Base-by-base conservation (phyloP, 148 eudicot genomes). In the Spergularia marina region DNA sequence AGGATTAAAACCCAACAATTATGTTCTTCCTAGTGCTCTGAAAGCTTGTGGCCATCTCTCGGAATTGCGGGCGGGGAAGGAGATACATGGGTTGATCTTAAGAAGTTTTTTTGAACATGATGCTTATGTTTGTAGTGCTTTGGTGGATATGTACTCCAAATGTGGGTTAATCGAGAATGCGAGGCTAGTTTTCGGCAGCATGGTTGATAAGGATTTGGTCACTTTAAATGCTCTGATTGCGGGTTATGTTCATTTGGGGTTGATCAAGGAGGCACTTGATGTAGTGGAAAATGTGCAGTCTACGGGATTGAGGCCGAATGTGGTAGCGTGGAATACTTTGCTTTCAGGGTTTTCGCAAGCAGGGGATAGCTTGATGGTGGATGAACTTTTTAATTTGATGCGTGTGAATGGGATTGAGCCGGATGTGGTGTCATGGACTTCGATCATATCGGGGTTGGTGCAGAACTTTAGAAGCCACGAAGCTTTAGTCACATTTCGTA, bases 401-500 rank as follows among this genome's bases (percentile, higher is more conserved):
- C 83, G 79, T 6, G 74, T 25, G 34, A 23, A 68, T 70, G 90
- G 90, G 63, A 74, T 88, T 49, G 85, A 90, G 77, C 98, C 93
- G n/a, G 97, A 94, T 82, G 90, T 86, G 34, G 87, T 93, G 53
- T 88, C 98, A 11, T 93, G 93, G 94, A 93, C 98, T 64, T 88
- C 95, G 13, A 74, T 94, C 51, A 81, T 94, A 75, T 83, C 93
- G 0, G 95, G 98, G 61, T 85, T 81, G 51, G 91, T 87, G 67
- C 88, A 91, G 77, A 91, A 86, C 61, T 87, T 89, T 70, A 82
- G 72, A 18, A 81, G 80, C 62, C 53, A 72, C 0, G 84, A 86
- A 74, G 98, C 91, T 73, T 86, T 90, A 76, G 64, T 56, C n/a
- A 81, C 84, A 21, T 88, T 94, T 53, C 83, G 68, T 60, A 83